Percentiles rank a stretch among this genome's conserved stretches.
phyloP scores from a whole-genome alignment of 1,284 basidiomycete genomes.

The Puccinia hordei region DNA sequence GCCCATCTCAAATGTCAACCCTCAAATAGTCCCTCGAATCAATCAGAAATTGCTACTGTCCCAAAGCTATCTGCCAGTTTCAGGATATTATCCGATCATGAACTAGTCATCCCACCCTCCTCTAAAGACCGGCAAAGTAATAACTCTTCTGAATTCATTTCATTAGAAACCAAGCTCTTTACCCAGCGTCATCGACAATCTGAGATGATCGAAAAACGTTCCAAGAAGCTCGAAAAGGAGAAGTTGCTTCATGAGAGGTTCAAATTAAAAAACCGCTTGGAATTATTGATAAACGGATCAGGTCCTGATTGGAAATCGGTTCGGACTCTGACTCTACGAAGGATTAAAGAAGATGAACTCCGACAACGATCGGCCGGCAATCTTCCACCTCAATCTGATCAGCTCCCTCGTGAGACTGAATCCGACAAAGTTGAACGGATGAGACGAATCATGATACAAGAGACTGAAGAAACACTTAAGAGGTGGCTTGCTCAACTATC shows the following conservation, averaged over 20 bases:
- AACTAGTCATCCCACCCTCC: slow-evolving; percentile 5
- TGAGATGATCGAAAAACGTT: slow-evolving; percentile 57
- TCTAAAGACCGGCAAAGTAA: neutral
- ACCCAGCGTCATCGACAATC: slow-evolving; percentile 55
- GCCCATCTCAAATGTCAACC: slow-evolving; percentile 49
- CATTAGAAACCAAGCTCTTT: slow-evolving; percentile 50
- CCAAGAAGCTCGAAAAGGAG: slow-evolving; percentile 56
- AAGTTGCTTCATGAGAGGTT: slow-evolving; percentile 55
- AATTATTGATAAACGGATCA: slow-evolving; percentile 27
- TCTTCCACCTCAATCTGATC: slow-evolving; percentile 6
- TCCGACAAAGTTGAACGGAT: slow-evolving; percentile 48
- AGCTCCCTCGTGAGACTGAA: slow-evolving; percentile 34
- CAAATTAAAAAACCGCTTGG: slow-evolving; percentile 43
- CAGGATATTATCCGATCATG: slow-evolving; percentile 32
- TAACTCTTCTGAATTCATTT: slow-evolving; percentile 8
- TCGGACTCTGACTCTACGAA: slow-evolving; percentile 24
- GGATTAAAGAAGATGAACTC: slow-evolving; percentile 49
- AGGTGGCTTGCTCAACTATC: slow-evolving; percentile 3
- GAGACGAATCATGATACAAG: slow-evolving; percentile 45
- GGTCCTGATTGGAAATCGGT: slow-evolving; percentile 48
- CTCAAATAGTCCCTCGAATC: neutral
- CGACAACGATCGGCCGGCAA: neutral
- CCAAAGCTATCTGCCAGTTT: neutral
- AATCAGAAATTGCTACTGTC: neutral
- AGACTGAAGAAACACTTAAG: slow-evolving; percentile 49